phyloP scores from a whole-genome alignment of 2,329 filamentous ascomycete species.

The Erysiphe pulchra region DNA sequence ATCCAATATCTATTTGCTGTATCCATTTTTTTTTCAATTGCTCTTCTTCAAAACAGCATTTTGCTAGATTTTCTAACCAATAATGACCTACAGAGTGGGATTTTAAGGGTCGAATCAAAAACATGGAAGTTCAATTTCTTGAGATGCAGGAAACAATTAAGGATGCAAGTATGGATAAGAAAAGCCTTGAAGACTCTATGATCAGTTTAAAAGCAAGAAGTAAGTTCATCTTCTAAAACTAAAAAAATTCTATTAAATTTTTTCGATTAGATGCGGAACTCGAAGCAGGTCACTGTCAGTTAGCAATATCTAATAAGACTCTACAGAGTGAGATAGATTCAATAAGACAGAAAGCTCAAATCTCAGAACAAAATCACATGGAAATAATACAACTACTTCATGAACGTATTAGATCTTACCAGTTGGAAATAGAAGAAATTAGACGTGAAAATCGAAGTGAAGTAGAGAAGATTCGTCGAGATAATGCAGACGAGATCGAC shows the following conservation, averaged over 20 bases:
- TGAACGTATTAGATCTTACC: conserved; percentile 21
- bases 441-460: conserved; percentile 27
- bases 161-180: conserved; percentile 39
- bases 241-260: conserved; percentile 1
- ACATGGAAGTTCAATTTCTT: conserved; percentile 50
- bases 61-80: conserved; percentile 48
- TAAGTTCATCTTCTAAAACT: conserved; percentile 14
- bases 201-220: conserved; percentile 39
- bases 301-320: conserved; percentile 18
- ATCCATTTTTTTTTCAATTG: background rate
- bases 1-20: background rate
- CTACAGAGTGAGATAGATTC: conserved; percentile 45
- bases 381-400: conserved; percentile 24
- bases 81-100: conserved; percentile 46
- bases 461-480: conserved; percentile 25
- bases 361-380: conserved; percentile 18
- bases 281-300: conserved; percentile 17
- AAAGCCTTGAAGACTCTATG: conserved; percentile 46
- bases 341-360: conserved; percentile 17
- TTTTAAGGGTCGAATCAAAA: conserved; percentile 47
- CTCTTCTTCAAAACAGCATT: conserved; percentile 20
- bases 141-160: conserved; percentile 49
- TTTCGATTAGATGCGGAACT: conserved; percentile 18
- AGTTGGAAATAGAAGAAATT: conserved; percentile 27
- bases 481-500: conserved; percentile 27